phyloP scores from a whole-genome alignment of 495 filamentous ascomycete species.

The Melanomma pulvis-pyrius region DNA sequence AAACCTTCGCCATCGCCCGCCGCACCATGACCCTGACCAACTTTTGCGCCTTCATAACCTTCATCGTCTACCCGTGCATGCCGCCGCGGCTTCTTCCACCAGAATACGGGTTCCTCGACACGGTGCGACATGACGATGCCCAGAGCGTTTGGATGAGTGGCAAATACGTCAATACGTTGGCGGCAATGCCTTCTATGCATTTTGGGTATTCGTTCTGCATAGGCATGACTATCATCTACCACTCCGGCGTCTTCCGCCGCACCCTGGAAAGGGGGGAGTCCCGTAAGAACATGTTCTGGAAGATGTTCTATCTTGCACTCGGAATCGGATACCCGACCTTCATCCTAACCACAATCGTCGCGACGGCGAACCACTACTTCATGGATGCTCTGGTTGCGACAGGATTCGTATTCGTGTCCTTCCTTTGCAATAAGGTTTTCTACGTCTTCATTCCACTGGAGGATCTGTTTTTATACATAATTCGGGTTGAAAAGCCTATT shows the following conservation, averaged over 20 bases:
- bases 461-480: constrained; percentile 57
- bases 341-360: constrained; percentile 64
- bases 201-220: constrained; percentile 56
- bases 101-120: constrained; percentile 65
- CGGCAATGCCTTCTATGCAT: constrained; percentile 42
- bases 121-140: constrained; percentile 63
- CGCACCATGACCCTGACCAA: constrained; percentile 68
- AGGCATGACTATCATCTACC: constrained; percentile 62
- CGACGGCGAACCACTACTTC: constrained; percentile 69
- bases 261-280: constrained; percentile 51
- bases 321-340: constrained; percentile 60
- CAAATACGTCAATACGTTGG: constrained; percentile 41
- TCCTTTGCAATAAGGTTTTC: constrained; percentile 57
- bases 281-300: constrained; percentile 47
- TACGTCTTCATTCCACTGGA: constrained; percentile 60
- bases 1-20: constrained; percentile 60
- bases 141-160: constrained; percentile 58
- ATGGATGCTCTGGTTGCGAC: constrained; percentile 62
- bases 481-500: constrained; percentile 61
- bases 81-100: constrained; percentile 63
- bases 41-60: constrained; percentile 62
- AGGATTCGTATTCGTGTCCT: constrained; percentile 53
- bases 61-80: constrained; percentile 67
- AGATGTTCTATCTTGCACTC: constrained; percentile 51
- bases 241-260: constrained; percentile 57